Evolutionary conservation across 768 basidiomycete species (phyloP), one percentile per base, ranked within the genome.

Genomic region (Naganishia kalamii): DNA sequence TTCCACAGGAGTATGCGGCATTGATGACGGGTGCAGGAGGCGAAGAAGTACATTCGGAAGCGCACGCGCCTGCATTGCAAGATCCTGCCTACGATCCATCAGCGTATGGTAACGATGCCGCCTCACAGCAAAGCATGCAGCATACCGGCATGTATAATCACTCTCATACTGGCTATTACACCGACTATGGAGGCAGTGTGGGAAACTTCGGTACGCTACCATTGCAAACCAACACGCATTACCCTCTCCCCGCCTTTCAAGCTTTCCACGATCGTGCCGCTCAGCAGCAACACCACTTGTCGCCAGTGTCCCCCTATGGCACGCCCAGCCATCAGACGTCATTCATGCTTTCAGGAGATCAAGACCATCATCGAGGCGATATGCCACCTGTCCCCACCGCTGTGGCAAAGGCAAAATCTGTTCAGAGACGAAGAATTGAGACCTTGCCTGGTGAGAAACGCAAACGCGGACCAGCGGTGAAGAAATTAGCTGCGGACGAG

Each of bases 381-480:
- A 19, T 64, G 13, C 51, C 63, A 19, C 63, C 63, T 21, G 50
- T 64, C 7, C 63, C 54, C 8, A 40, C 37, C 19, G n/a, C 54
- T 8, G 54, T 57, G 21, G 54, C 54, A 7, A 41, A 37, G 27
- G 35, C 54, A n/a, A 57, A 57, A 57, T 19, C 37, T 6, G 54
- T 23, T 57, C 54, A 57, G 21, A 57, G 40, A 40, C 37, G 54
- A 27, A 57, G 37, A 25, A 37, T 57, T 8, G 54, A 57, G 7
- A 64, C 63, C 37, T 32, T 51, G 21, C 51, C 60, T 13, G 61
- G 60, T 7, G 61, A 63, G n/a, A 67, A 63, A 30, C 25, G 61
- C 23, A 49, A 52, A 27, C 49, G 66, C 6, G 66, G 66, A 54
- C 66, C 66, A 1, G 60, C 66, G 10, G 66, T 67, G 32, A 67